Evolutionary conservation across 2,329 filamentous ascomycete species (phyloP), one percentile per base, ranked within the genome.

Genomic region (Camillea tinctor): DNA sequence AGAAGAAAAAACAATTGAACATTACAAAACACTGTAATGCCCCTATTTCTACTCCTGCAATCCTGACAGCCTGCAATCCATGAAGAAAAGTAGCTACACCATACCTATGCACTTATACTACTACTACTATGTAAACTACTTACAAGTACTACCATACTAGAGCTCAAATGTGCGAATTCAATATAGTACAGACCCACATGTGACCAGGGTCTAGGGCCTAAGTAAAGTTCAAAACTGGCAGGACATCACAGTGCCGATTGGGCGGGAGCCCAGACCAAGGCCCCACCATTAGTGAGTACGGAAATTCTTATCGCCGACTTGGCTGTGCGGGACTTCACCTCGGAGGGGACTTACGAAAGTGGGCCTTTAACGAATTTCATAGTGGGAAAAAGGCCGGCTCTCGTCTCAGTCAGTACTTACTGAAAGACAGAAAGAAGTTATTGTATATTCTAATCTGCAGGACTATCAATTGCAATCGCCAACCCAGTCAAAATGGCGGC

Each of bases 401-500:
- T n/a, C n/a, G n/a, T 30, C 26, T 30, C 26, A n/a, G n/a, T 30
- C 26, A 30, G 26, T 7, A n/a, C n/a, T n/a, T n/a, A n/a, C n/a
- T n/a, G n/a, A 3, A 30, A 7, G 26, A 30, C 7, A 30, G 3
- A 11, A 30, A 30, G 26, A 30, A 30, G 26, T 30, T 30, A 7
- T 30, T 30, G 26, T 30, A 30, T 11, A 30, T n/a, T n/a, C 26
- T 30, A 11, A 30, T 11, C 13, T 30, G 36, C n/a, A 44, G 36
- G 36, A 17, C 36, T 44, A 11, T 44, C 36, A 13, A 44, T 44
- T 44, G 36, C 36, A 44, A 44, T n/a, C 13, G 49, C 57, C 23
- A 53, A 48, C 44, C 20, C 60, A 55, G 52, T 52, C 60, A 66
- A 48, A 58, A 69, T 68, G 64, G 64, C 66, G 50, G 51, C 50